Base-by-base conservation (phyloP, 192 early-diverging fungal species). In the Coemansia asiatica region DNA sequence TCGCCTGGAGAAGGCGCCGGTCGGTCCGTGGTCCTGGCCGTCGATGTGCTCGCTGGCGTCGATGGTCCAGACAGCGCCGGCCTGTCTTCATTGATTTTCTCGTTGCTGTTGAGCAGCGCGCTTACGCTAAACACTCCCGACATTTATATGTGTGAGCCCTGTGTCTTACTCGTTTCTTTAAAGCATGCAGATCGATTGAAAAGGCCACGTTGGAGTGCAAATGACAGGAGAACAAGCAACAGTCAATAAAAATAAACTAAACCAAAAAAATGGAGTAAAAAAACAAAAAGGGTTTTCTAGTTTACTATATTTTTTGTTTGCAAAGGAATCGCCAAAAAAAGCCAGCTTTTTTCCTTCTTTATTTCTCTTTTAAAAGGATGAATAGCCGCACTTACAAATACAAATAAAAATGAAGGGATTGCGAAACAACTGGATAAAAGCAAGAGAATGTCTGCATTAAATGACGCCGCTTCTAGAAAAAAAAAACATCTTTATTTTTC, bases 81-180 rank as follows among this genome's bases (percentile, higher is more conserved):
- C 21, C 47, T 26, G 44, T 35, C 66, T n/a, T 33, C 38, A 31
- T 46, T 22, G 49, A 40, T 54, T 35, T 40, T 55, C 28, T 33
- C 29, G 36, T 40, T 56, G 66, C 40, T 60, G 66, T 75, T 75
- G 23, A 75, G 68, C 74, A 75, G 64, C 46, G 74, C 69, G 60
- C 60, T 69, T 44, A 75, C 74, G 36, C 74, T 75, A 38, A 75
- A 70, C 55, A 60, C 40, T 33, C 59, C 59, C 0, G 59, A 47
- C 59, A 60, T 60, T 33, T 35, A 60, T 60, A n/a, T 35, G 56
- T 13, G 8, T n/a, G 36, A 59, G 28, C 21, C 22, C 22, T 19
- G 22, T 13, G 10, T 35, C 28, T 59, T 22, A 28, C 53, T 23
- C 25, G 33, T 26, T 35, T 15, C 16, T 16, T 22, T 16, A 44